Evolutionary conservation across 805 yeast genomes (phyloP), one percentile per base, ranked within the genome.

Genomic region (Teunomyces pallodes): DNA sequence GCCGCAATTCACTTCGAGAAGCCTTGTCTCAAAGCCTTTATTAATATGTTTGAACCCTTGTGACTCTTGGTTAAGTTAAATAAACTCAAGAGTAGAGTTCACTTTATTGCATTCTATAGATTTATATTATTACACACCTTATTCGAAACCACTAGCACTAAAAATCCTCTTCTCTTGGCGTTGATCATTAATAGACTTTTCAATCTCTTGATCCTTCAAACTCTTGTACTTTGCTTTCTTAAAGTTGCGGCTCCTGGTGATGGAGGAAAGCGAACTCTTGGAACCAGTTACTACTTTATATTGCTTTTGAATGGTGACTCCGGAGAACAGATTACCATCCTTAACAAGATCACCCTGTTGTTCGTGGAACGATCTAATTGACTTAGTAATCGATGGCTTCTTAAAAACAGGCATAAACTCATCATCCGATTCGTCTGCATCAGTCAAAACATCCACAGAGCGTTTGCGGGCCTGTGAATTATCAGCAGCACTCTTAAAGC

Each of bases 211-310:
- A 16, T 62, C 65, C 40, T 61, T 65, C 29, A 56, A 51, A 43
- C 67, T 62, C 47, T 62, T 67, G 43, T 59, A 45, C 12, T 48
- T 46, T 31, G 24, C 24, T 20, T 54, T 51, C 49, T 66, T 62
- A 27, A 64, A 61, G 39, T 63, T 64, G 24, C 42, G 54, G 36
- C 44, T 55, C 42, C 59, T 66, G 9, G 84, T 79, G 58, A 80
- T 60, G 46, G 77, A 77, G 41, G 84, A 77, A 52, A 86, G 77
- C 7, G 86, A 79, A 1, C 86, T 80, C 51, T 74, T 78, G 4
- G 80, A 67, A 6, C 84, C 80, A 1, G 81, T 72, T 1, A 81
- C 84, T 9, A 76, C 74, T 59, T 75, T 82, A 56, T 80, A 79
- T 27, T 77, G 73, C 30, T 77, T 78, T 40, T 81, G 73, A 4